Base-by-base conservation (phyloP, 108 stramenopile genomes). In the Poteriospumella lacustris region DNA sequence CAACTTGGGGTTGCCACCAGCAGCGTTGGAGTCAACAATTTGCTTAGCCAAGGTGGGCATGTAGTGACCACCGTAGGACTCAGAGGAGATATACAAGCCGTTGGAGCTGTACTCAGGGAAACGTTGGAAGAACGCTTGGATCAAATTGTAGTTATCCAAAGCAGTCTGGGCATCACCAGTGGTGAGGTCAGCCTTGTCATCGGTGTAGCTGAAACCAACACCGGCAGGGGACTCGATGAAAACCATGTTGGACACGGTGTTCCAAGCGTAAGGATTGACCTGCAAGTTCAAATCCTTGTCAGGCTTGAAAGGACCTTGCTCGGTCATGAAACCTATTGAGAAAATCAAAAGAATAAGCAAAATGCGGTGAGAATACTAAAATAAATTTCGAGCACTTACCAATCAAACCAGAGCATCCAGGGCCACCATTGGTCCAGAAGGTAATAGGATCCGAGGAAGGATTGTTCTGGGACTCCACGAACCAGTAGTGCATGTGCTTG, bases 371-470 rank as follows among this genome's bases (percentile, higher is more conserved):
- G 19, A 52, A 15, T 52, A 52, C 19, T 52, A 52, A 15, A 52
- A 15, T 52, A 9, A 19, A 52, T 15, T 52, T 52, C 19, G 9
- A 52, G 24, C 24, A 40, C 19, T 68, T 68, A 68, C 64, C 85
- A 26, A 86, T 75, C 73, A 86, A 60, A 31, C 85, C 83, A 75
- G 68, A 75, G 81, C 85, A 86, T 5, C 85, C 85, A 19, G 85
- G 85, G 5, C 85, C 85, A 75, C 85, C 85, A 31, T 86, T 86
- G 2, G 83, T 86, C 85, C 85, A 86, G 19, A 79, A 73, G 15
- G 79, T 34, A 0, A 79, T 2, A 34, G 79, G 79, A 42, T 38
- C 79, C n/a, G 73, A 34, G 39, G 28, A n/a, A 43, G 70, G 39
- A 73, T 73, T 75, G 19, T 42, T n/a, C 15, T 73, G 1, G 28